Evolutionary conservation across 768 basidiomycete species (phyloP).

Genomic region (Suillus ampliporus): DNA sequence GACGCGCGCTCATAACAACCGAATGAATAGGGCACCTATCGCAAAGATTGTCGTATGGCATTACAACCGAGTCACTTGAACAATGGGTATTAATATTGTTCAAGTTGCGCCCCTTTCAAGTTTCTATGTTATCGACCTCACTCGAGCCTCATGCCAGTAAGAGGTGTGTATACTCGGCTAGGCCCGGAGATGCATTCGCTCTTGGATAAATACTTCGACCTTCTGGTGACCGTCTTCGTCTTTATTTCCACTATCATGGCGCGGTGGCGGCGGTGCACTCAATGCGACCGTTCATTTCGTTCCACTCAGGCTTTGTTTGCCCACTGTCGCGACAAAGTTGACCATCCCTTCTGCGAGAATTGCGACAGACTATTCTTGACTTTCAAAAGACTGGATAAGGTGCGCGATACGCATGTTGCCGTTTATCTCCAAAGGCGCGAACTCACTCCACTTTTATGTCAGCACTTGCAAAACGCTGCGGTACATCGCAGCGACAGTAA

Average conservation of each 20-base stretch:
- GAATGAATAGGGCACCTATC: background rate
- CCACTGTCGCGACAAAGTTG: constrained; percentile 25
- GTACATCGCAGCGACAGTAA: constrained; percentile 4
- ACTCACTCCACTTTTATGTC: background rate
- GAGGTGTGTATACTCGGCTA: no score
- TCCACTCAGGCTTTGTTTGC: constrained; percentile 21
- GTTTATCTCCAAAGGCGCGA: background rate
- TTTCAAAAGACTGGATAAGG: constrained; percentile 19
- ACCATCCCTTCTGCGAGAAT: constrained; percentile 24
- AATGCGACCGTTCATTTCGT: constrained; percentile 1
- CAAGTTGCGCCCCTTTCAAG: background rate
- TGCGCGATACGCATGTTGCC: background rate
- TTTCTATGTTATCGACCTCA: background rate
- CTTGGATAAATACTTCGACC: background rate
- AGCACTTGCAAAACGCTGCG: constrained; percentile 4
- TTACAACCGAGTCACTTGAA: background rate
- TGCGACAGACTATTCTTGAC: constrained; percentile 27
- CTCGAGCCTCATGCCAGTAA: background rate
- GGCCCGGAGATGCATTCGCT: no score
- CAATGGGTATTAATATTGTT: background rate
- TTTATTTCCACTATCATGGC: constrained; percentile 2
- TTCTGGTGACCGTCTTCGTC: background rate
- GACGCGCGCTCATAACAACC: background rate
- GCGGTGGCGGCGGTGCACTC: constrained; percentile 5
- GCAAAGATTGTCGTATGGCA: background rate